Evolutionary conservation across 371 early-diverging fungal genomes (phyloP), one percentile per base, ranked within the genome.

Genomic region (Parasitella parasitica): DNA sequence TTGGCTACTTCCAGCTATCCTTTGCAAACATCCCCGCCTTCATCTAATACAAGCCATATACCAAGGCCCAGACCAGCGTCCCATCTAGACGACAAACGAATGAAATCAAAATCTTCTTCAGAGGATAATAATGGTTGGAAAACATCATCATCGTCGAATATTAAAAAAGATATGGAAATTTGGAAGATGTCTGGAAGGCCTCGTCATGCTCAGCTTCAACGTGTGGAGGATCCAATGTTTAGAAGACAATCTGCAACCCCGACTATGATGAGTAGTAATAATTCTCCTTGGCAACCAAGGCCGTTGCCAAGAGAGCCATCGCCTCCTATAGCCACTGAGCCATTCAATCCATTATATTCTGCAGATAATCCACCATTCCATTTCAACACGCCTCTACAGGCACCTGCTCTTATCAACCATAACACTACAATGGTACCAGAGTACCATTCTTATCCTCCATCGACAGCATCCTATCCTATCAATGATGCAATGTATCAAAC

Each of bases 181-280:
- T 67, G 67, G 67, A 67, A 67, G 41, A 67, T 67, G 67, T 67
- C 67, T 32, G 55, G 46, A 9, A 62, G 48, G 28, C 62, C 62
- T 32, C 62, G 59, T 32, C 67, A 61, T 62, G 67, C 67, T 32
- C 67, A 67, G 34, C 50, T 59, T 12, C 27, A 6, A 4, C 35
- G 46, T 26, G 34, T 48, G 41, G 53, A 63, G 4, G 54, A 54
- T 22, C n/a, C 51, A 12, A 20, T 37, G 9, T 38, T 20, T 15
- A 37, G 58, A 57, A 51, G 63, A 27, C 59, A 62, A 18, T 67
- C 68, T 5, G 54, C 60, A 20, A 46, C 52, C 9, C 35, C 52
- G 30, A 35, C 38, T 5, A 58, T 46, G 49, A 55, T 49, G 27
- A 8, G 26, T 7, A 49, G 36, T 51, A 60, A 60, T 51, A 60